These are phyloP conservation scores for Nicotiana knightiana DNA, from an alignment of 257 asterid species.

Conservation along the genomic window DNA sequence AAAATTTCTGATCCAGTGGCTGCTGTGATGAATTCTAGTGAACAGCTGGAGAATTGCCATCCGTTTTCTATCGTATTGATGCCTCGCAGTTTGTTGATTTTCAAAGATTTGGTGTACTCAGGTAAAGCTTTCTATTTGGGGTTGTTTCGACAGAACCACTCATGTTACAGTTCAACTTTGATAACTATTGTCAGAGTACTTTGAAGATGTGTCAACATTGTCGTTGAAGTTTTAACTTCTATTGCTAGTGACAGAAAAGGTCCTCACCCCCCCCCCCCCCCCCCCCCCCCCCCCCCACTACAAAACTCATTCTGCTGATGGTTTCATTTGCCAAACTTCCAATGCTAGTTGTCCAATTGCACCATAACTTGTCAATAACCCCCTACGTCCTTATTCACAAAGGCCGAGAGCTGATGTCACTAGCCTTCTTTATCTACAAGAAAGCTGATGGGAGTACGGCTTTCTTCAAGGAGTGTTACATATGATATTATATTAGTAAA, in stretches of 20 bases:
- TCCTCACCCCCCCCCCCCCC: no score
- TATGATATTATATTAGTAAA: no score
- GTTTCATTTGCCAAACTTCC: neutral
- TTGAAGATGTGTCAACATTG: neutral
- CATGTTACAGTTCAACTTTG: neutral
- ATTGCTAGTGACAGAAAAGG: neutral
- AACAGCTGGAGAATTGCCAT: conserved; percentile 20
- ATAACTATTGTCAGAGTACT: neutral
- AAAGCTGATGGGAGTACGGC: no score
- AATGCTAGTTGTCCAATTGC: neutral
- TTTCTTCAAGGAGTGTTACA: no score
- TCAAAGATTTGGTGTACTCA: conserved; percentile 77
- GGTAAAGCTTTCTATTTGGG: conserved; percentile 29
- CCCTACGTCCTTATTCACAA: no score
- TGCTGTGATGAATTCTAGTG: conserved; percentile 17
- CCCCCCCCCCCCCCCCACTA: no score
- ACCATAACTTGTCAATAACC: neutral
- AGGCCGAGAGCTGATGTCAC: no score
- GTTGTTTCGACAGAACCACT: neutral
- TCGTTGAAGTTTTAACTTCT: neutral
- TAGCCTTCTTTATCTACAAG: no score
- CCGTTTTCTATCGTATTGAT: conserved; percentile 67
- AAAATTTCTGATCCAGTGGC: conserved; percentile 14
- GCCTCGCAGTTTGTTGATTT: conserved; percentile 90
- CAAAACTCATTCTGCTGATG: neutral